Base-by-base conservation (phyloP, 805 yeast species). In the Tetrapisispora namnaoensis region DNA sequence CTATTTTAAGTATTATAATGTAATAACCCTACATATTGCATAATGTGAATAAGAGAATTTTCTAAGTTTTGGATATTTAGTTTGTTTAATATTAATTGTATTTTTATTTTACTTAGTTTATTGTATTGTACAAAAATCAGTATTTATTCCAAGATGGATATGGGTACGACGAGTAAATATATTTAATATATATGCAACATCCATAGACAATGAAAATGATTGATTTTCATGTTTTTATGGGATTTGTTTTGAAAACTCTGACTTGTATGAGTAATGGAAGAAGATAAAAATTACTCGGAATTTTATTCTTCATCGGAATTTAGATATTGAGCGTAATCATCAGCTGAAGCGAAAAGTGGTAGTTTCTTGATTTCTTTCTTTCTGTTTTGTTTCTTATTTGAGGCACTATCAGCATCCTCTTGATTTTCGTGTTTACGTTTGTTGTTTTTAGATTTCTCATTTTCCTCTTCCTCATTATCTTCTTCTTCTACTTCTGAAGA, bases 341-440 rank as follows among this genome's bases (percentile, higher is more conserved):
- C 96, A 10, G 82, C 95, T 42, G 89, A 82, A 1, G 96, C 97
- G 70, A 88, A 90, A 20, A 80, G 73, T 21, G 97, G 97, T 51
- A 90, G 70, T 43, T 75, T 79, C 60, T 77, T 81, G 59, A 85
- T 69, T 62, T 32, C 56, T 58, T 39, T 52, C 57, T 37, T 55
- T 63, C 48, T 53, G 65, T 62, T 70, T 24, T 60, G 65, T 42
- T 53, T 60, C 21, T 42, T 42, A 30, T 30, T 34, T 7, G 21
- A 16, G 13, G 35, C n/a, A 21, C 16, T 42, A 2, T 34, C 24
- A 2, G 58, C 59, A 6, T 48, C 55, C 9, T 51, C 59, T 8
- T 51, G 59, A 37, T 53, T 51, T 22, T 48, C 42, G 22, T 24
- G 42, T 24, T 35, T 28, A 41, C 49, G 45, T 35, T 46, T 41